Base-by-base conservation (phyloP, 306 rosid genomes). In the Begonia peltatifolia region DNA sequence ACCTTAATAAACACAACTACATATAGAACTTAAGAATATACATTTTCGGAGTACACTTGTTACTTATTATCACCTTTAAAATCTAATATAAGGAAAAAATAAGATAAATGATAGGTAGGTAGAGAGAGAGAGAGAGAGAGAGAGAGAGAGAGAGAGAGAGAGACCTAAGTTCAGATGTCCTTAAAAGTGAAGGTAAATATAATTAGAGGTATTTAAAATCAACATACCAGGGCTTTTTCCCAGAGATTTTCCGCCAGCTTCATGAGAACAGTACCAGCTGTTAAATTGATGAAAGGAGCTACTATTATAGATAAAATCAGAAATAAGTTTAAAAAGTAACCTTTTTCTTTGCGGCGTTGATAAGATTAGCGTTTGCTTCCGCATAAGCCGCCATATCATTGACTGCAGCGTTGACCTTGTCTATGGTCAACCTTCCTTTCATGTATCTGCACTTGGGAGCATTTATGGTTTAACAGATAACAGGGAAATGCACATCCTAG, bases 351-450 rank as follows among this genome's bases (percentile, higher is more conserved):
- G 97, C 87, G 48, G 89, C 87, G 52, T 61, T 57, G 41, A 85
- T 69, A 57, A 89, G 79, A 57, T 72, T 90, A 59, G 84, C 79
- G 62, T 78, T 89, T 58, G 90, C 80, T 78, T 89, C 95, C 11
- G 95, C 94, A 65, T 74, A 84, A 55, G 84, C 64, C 35, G 76
- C 95, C 87, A 82, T 89, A 73, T 84, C 95, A 70, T 54, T 78
- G 51, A 82, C 59, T 41, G 93, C 95, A 57, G 87, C 84, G 52
- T 89, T 89, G 60, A 84, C 82, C 81, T 89, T 89, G 52, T 89
- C 97, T 12, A 82, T 61, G 53, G 97, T 84, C 59, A 89, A 86
- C 76, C 97, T 80, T 61, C 97, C 97, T 75, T 76, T 89, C 97
- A 89, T 89, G 64, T 89, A 89, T 68, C 94, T 89, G 80, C 48